These are phyloP conservation scores for Rubus idaeus DNA, from an alignment of 306 rosid species.

Conservation along the genomic window DNA sequence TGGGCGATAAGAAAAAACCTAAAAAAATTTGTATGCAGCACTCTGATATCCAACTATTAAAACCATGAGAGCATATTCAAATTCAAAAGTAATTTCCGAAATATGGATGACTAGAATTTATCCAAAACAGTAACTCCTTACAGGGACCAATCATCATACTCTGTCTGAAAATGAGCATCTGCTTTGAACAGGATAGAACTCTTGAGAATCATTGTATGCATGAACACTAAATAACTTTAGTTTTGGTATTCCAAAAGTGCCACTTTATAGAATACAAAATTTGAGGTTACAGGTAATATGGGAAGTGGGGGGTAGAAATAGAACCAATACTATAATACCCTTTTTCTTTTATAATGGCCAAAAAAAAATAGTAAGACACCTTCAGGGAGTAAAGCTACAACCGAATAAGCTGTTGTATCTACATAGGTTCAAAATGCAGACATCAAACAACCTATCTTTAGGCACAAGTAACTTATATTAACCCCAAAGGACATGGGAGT, in stretches of 20 bases:
- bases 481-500: neutral
- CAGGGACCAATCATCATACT: no score
- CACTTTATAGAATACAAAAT: no score
- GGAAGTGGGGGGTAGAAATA: neutral
- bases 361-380: neutral
- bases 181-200: neutral
- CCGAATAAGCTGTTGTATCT: neutral
- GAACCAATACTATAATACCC: neutral
- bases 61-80: neutral
- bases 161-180: neutral
- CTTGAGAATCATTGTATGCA: neutral
- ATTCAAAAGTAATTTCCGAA: neutral
- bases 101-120: neutral
- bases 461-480: neutral
- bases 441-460: neutral
- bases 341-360: neutral
- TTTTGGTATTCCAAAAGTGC: neutral
- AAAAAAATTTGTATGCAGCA: no score
- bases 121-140: constrained; percentile 9
- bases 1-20: no score
- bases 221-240: neutral
- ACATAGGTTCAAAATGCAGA: no score
- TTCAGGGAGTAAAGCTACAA: neutral
- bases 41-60: no score
- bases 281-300: no score